Base-by-base conservation (phyloP, 768 basidiomycete species). In the Pulveroboletus sp. region DNA sequence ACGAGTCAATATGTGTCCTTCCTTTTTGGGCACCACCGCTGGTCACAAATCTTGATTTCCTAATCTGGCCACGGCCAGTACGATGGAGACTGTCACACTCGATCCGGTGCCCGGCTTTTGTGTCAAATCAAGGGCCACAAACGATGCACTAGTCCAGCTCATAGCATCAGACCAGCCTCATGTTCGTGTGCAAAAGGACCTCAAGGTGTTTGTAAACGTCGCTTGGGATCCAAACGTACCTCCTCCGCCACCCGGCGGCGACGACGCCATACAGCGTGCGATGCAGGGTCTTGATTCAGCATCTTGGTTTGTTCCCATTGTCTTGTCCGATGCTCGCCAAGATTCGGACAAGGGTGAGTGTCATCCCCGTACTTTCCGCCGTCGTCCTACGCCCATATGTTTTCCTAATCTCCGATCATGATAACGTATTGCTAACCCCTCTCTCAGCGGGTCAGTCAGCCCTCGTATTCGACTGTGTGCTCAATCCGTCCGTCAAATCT, bases 161-260 rank as follows among this genome's bases (percentile, higher is more conserved):
- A 51, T 58, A 25, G 43, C 56, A 36, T 35, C 51, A 9, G 51
- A 39, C 34, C 25, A 51, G 16, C 48, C 47, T 20, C 44, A n/a
- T 10, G 9, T 47, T 6, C 53, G 35, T 8, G 67, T 85, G 17
- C 70, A 76, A 11, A 65, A 72, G 31, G 77, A 75, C 21, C 63
- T 68, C 51, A 90, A 91, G 66, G 65, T 89, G 29, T 91, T 91
- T 62, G 68, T 89, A 25, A 91, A 91, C 58, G 69, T 91, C 13
- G 79, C 82, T 16, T 90, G 81, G 78, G 86, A 87, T 48, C 17
- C 68, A 10, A 76, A 81, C 50, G 78, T 90, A 0, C 88, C 88
- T 4, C 74, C 82, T 0, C 87, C 88, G 0, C 84, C 85, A 11
- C 68, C 75, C n/a, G 79, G 72, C 1, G 76, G 66, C 52, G 80